A percentile compares a stretch with the other conserved stretches of the same genome.
These are phyloP conservation scores for Suhomyces guaymorum DNA, from an alignment of 1,139 yeast genomes.

Conservation along the genomic window DNA sequence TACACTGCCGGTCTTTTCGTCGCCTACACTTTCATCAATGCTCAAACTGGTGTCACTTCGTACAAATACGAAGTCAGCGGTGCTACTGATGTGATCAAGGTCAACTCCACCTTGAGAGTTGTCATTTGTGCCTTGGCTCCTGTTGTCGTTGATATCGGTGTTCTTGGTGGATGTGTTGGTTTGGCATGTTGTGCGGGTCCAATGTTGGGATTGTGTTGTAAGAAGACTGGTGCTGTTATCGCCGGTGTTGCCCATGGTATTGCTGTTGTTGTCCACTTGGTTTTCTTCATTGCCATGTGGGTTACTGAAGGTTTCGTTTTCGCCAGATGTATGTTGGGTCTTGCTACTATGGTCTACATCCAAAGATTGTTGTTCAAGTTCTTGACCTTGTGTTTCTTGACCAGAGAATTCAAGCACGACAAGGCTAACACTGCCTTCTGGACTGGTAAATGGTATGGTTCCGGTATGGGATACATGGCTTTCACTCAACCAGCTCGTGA, in stretches of 20 bases:
- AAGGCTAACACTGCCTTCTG: conserved; percentile 98
- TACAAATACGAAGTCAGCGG: conserved; percentile 32
- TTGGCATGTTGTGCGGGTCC: conserved; percentile 98
- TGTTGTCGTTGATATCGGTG: conserved; percentile 86
- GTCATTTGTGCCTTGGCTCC: conserved; percentile 91
- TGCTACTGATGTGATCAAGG: conserved; percentile 43
- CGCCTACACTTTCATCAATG: conserved; percentile 91
- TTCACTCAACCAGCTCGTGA: conserved; percentile 97
- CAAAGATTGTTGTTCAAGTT: conserved; percentile 89
- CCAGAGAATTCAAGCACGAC: conserved; percentile 97
- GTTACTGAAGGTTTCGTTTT: conserved; percentile 91
- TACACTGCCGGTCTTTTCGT: conserved; percentile 90
- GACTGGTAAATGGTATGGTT: conserved; percentile 99
- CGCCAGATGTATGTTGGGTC: conserved; percentile 83
- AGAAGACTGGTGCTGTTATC: conserved; percentile 95
- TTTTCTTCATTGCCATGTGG: conserved; percentile 96
- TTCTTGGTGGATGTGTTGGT: conserved; percentile 68
- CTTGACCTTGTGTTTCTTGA: conserved; percentile 74
- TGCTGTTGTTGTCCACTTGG: conserved; percentile 81
- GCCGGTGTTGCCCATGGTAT: conserved; percentile 97
- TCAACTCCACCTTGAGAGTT: conserved; percentile 82
- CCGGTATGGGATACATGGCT: conserved; percentile 94
- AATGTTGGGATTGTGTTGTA: conserved; percentile 89
- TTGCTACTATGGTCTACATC: conserved; percentile 78
- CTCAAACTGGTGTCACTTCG: conserved; percentile 88